phyloP scores from a whole-genome alignment of 1,139 yeast species.

The Protomyces macrosporus region DNA sequence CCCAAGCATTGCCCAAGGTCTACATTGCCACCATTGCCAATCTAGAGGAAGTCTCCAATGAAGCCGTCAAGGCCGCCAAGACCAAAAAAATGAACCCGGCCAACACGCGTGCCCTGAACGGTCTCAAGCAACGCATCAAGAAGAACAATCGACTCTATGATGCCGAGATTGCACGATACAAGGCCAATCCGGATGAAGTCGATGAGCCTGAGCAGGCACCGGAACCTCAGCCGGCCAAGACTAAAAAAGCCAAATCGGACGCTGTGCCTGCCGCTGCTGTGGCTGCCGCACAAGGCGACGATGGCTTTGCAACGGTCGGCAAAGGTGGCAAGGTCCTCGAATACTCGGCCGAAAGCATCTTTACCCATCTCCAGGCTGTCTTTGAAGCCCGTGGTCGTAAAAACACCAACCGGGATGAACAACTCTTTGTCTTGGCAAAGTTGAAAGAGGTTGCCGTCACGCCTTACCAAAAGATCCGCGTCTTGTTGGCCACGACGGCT shows the following conservation, averaged over 20 bases:
- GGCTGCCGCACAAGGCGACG: conserved; percentile 33
- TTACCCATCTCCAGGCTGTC: conserved; percentile 67
- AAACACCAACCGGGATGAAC: conserved; percentile 79
- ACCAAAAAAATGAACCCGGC: conserved; percentile 72
- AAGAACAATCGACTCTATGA: conserved; percentile 69
- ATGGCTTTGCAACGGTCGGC: conserved; percentile 43
- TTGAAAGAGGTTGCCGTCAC: conserved; percentile 51
- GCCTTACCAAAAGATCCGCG: conserved; percentile 69
- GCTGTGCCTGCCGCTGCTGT: conserved; percentile 3
- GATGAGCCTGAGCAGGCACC: conserved; percentile 33
- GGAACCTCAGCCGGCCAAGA: conserved; percentile 31
- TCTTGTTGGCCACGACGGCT: conserved; percentile 78
- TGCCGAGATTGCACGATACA: conserved; percentile 54
- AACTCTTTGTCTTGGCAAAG: conserved; percentile 63
- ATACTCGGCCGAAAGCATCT: conserved; percentile 48
- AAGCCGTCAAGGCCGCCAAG: conserved; percentile 55
- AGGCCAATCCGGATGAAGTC: conserved; percentile 57
- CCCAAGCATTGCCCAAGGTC: conserved; percentile 61
- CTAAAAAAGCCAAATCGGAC: conserved; percentile 21
- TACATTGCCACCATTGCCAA: conserved; percentile 65
- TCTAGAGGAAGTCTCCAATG: conserved; percentile 65
- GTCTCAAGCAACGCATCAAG: conserved; percentile 81
- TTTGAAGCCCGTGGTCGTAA: conserved; percentile 93
- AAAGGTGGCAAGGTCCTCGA: conserved; percentile 43
- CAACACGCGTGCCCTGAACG: conserved; percentile 81